Conservation (phyloP, 2,329 filamentous ascomycete species). For the Elsinoe batatas region DNA sequence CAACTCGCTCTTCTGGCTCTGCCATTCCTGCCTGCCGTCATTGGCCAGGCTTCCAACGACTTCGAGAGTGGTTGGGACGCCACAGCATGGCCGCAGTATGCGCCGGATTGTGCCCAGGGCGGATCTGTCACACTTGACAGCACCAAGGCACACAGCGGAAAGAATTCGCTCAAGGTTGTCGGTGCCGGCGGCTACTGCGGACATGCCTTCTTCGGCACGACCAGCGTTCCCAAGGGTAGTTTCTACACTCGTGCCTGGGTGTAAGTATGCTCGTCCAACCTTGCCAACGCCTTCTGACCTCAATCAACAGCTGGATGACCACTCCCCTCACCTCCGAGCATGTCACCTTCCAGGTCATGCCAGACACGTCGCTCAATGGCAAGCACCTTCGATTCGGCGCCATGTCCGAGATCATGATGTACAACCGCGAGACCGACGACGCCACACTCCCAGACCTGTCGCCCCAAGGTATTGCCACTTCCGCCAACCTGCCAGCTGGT, state of each 20-base stretch:
- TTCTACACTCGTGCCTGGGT: conserved; percentile 48
- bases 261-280: conserved; percentile 33
- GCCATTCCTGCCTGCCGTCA: conserved; percentile 37
- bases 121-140: conserved; percentile 49
- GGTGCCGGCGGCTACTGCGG: conserved; percentile 45
- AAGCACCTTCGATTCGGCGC: conserved; percentile 55
- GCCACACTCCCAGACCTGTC: conserved; percentile 53
- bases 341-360: conserved; percentile 56
- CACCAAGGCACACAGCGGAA: conserved; percentile 46
- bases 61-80: conserved; percentile 52
- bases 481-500: conserved; percentile 41
- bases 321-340: conserved; percentile 50
- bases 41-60: conserved; percentile 46
- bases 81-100: conserved; percentile 49
- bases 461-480: conserved; percentile 48
- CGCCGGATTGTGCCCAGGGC: conserved; percentile 50
- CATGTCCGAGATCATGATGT: conserved; percentile 53
- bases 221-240: conserved; percentile 45
- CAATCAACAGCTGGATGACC: conserved; percentile 16
- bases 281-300: neutral
- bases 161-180: conserved; percentile 45
- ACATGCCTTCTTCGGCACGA: conserved; percentile 53
- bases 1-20: conserved; percentile 38
- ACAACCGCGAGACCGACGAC: conserved; percentile 54
- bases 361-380: conserved; percentile 47